phyloP scores from a whole-genome alignment of 257 asterid species.

The Fraxinus quadrangulata region DNA sequence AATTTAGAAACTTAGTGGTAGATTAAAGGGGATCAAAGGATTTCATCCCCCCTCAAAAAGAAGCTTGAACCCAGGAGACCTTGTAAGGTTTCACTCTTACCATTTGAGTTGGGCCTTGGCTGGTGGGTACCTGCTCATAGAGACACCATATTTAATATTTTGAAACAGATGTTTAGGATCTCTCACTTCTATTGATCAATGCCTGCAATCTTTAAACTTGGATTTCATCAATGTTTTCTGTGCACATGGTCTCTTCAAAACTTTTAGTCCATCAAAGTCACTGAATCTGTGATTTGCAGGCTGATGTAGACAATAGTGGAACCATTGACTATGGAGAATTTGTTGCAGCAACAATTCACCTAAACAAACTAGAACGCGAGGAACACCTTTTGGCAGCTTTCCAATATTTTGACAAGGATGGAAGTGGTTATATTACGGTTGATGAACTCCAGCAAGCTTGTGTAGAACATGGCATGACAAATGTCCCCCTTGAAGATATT shows the following conservation, averaged over 20 bases:
- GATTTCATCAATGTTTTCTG: background rate
- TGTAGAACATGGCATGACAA: constrained; percentile 17
- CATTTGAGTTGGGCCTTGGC: no score
- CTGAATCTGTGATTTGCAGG: constrained; percentile 42
- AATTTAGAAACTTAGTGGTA: background rate
- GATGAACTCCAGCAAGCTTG: constrained; percentile 91
- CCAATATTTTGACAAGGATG: constrained; percentile 86
- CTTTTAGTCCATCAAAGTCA: background rate
- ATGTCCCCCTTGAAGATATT: constrained; percentile 22
- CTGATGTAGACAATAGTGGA: constrained; percentile 90
- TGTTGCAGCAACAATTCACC: constrained; percentile 84
- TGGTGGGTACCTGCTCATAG: background rate
- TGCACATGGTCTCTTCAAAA: background rate
- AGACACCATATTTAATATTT: background rate
- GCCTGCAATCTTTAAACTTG: background rate
- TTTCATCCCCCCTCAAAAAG: no score
- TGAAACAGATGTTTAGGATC: background rate
- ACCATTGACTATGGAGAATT: constrained; percentile 89
- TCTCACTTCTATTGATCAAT: background rate
- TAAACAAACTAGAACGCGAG: constrained; percentile 81
- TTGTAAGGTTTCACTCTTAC: no score
- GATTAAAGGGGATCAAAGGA: no score
- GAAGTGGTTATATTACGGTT: constrained; percentile 83
- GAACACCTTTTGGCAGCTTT: constrained; percentile 86
- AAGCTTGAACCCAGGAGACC: no score